phyloP scores from a whole-genome alignment of 805 yeast genomes.

The Kluyveromyces aestuarii region DNA sequence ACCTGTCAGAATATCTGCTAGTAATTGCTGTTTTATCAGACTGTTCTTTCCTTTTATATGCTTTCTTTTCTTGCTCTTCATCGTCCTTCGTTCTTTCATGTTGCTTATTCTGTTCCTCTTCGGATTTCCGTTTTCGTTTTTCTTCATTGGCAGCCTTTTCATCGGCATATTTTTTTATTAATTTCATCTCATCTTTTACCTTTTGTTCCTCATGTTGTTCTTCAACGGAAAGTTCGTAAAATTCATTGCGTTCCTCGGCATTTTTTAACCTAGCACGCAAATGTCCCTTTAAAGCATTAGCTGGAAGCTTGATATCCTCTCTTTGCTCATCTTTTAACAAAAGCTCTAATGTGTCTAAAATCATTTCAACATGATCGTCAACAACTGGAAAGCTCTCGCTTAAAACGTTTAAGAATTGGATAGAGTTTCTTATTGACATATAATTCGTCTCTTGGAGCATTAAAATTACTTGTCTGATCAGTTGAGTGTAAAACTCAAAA shows the following conservation, averaged over 20 bases:
- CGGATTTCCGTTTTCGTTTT: slow-evolving; percentile 12
- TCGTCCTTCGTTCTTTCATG: slow-evolving; percentile 1
- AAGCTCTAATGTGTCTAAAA: slow-evolving; percentile 39
- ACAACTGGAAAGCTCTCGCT: slow-evolving; percentile 58
- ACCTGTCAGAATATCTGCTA: not conserved
- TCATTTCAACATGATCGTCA: slow-evolving; percentile 50
- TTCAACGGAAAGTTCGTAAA: slow-evolving; percentile 33
- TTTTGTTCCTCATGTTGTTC: slow-evolving; percentile 10
- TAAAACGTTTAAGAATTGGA: slow-evolving; percentile 63
- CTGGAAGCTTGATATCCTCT: slow-evolving; percentile 73
- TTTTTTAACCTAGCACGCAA: slow-evolving; percentile 43
- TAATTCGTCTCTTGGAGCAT: slow-evolving; percentile 38
- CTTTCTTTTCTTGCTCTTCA: slow-evolving; percentile 7
- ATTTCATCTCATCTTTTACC: slow-evolving; percentile 12
- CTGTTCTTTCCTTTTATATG: slow-evolving; percentile 4
- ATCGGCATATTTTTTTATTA: slow-evolving; percentile 10
- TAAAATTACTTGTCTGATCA: slow-evolving; percentile 30
- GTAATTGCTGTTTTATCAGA: slow-evolving; percentile 1
- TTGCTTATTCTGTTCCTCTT: slow-evolving; percentile 9
- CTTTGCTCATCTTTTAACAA: slow-evolving; percentile 50
- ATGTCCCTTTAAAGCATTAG: slow-evolving; percentile 62
- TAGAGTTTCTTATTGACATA: slow-evolving; percentile 72
- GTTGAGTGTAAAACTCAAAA: slow-evolving; percentile 44
- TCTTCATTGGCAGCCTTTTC: slow-evolving; percentile 14
- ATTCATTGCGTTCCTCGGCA: slow-evolving; percentile 49